These are phyloP conservation scores for Hypoxylon sp. DNA, from an alignment of 2,329 filamentous ascomycete species.

Conservation along the genomic window DNA sequence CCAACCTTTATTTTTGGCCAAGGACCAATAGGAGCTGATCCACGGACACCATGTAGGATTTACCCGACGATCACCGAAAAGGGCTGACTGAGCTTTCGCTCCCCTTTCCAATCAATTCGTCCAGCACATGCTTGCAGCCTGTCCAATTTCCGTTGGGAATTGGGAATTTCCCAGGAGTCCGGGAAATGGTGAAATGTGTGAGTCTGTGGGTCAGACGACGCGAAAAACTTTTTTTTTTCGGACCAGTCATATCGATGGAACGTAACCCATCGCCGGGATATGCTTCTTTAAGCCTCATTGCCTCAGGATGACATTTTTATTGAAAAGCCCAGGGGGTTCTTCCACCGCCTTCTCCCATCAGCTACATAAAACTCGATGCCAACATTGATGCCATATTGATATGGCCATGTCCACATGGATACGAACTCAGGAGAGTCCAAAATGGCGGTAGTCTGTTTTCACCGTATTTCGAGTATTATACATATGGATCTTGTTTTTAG, in stretches of 20 bases:
- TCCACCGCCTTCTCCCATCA: neutral
- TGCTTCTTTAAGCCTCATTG: conserved; percentile 42
- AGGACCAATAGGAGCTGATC: conserved; percentile 30
- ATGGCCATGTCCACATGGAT: conserved; percentile 5
- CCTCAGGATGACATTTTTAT: conserved; percentile 25
- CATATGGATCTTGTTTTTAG: conserved; percentile 6
- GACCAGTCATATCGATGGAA: conserved; percentile 29
- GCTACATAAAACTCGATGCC: neutral
- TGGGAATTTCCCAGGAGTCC: conserved; percentile 27
- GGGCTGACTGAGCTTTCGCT: conserved; percentile 3
- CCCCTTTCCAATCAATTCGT: conserved; percentile 10
- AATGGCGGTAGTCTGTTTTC: conserved; percentile 6
- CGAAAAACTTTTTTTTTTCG: conserved; percentile 34
- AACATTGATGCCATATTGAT: neutral
- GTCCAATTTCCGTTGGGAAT: conserved; percentile 40
- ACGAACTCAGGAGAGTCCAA: conserved; percentile 3
- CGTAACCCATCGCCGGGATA: conserved; percentile 19
- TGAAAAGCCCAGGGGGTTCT: conserved; percentile 6
- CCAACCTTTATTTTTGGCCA: conserved; percentile 34
- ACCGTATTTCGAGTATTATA: conserved; percentile 11
- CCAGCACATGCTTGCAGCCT: conserved; percentile 22
- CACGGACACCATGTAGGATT: conserved; percentile 20
- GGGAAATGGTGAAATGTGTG: conserved; percentile 34
- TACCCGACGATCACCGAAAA: conserved; percentile 25
- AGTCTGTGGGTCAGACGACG: conserved; percentile 29